phyloP scores from a whole-genome alignment of 2,329 filamentous ascomycete genomes.

The Claviceps capensis region DNA sequence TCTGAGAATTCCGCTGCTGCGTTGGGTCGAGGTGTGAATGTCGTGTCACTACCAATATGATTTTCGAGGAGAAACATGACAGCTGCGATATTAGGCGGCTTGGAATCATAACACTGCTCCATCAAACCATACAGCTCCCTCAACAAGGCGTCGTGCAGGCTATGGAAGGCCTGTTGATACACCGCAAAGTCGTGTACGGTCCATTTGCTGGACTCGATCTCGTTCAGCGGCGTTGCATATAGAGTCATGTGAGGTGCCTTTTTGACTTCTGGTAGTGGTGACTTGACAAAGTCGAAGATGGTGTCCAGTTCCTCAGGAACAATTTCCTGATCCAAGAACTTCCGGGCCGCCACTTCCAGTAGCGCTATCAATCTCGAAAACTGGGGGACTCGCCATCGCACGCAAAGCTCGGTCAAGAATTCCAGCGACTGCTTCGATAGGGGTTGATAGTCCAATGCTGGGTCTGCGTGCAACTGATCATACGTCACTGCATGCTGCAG shows the following conservation, averaged over 20 bases:
- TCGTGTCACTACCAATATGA: slow-evolving; percentile 67
- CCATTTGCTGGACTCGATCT: slow-evolving; percentile 49
- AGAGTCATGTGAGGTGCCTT: slow-evolving; percentile 43
- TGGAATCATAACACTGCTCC: slow-evolving; percentile 79
- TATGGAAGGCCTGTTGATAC: slow-evolving; percentile 63
- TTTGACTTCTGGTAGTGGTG: slow-evolving; percentile 51
- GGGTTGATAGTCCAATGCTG: slow-evolving; percentile 33
- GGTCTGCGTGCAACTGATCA: slow-evolving; percentile 43
- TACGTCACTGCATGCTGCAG: slow-evolving; percentile 61
- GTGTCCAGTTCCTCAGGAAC: slow-evolving; percentile 69
- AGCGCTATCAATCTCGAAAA: slow-evolving; percentile 69
- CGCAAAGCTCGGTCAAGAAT: slow-evolving; percentile 68
- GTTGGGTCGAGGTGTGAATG: slow-evolving; percentile 57
- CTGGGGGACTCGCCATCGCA: slow-evolving; percentile 80
- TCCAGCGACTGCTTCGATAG: slow-evolving; percentile 72
- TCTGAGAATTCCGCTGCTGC: slow-evolving; percentile 59
- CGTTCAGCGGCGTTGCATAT: slow-evolving; percentile 35
- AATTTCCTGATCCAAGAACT: slow-evolving; percentile 74
- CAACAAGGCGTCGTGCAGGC: slow-evolving; percentile 67
- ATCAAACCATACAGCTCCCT: slow-evolving; percentile 81
- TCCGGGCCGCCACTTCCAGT: slow-evolving; percentile 71
- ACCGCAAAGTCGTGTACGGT: slow-evolving; percentile 52
- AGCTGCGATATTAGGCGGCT: slow-evolving; percentile 65
- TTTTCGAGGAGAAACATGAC: slow-evolving; percentile 70
- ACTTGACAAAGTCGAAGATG: slow-evolving; percentile 71